phyloP scores from a whole-genome alignment of 2,329 filamentous ascomycete genomes.

The Xylaria sp. region DNA sequence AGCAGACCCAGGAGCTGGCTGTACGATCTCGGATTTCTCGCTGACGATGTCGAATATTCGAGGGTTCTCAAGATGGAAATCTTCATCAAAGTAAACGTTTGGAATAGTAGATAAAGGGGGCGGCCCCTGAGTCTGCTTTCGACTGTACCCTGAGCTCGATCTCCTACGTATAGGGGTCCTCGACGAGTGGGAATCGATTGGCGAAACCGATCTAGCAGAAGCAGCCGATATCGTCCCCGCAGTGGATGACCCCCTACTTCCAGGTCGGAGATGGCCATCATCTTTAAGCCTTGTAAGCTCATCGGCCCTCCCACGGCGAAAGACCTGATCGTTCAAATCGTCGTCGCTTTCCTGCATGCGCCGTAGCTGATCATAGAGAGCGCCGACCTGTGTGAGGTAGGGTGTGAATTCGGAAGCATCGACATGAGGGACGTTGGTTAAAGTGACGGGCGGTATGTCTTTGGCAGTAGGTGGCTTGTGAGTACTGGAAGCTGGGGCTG shows the following conservation, averaged over 20 bases:
- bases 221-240: slow-evolving; percentile 56
- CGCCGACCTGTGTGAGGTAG: slow-evolving; percentile 86
- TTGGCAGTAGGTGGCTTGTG: slow-evolving; percentile 85
- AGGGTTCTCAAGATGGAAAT: slow-evolving; percentile 95
- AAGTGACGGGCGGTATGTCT: slow-evolving; percentile 91
- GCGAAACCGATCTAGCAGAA: slow-evolving; percentile 61
- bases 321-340: slow-evolving; percentile 60
- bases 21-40: slow-evolving; percentile 95
- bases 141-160: slow-evolving; percentile 60
- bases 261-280: slow-evolving; percentile 61
- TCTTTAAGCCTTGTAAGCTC: slow-evolving; percentile 50
- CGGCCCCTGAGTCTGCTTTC: slow-evolving; percentile 74
- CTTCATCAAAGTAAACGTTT: slow-evolving; percentile 90
- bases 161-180: slow-evolving; percentile 51
- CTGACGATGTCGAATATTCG: slow-evolving; percentile 96
- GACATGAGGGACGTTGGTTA: slow-evolving; percentile 87
- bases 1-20: slow-evolving; percentile 64
- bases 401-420: slow-evolving; percentile 82
- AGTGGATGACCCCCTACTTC: slow-evolving; percentile 51
- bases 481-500: slow-evolving; percentile 73
- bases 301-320: slow-evolving; percentile 56
- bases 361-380: slow-evolving; percentile 88
- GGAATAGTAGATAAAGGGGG: slow-evolving; percentile 94
- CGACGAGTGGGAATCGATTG: slow-evolving; percentile 57
- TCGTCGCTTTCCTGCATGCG: slow-evolving; percentile 82